Evolutionary conservation across 345 rosid genomes (phyloP), one percentile per base, ranked within the genome.

Genomic region (Nasturtium officinale): DNA sequence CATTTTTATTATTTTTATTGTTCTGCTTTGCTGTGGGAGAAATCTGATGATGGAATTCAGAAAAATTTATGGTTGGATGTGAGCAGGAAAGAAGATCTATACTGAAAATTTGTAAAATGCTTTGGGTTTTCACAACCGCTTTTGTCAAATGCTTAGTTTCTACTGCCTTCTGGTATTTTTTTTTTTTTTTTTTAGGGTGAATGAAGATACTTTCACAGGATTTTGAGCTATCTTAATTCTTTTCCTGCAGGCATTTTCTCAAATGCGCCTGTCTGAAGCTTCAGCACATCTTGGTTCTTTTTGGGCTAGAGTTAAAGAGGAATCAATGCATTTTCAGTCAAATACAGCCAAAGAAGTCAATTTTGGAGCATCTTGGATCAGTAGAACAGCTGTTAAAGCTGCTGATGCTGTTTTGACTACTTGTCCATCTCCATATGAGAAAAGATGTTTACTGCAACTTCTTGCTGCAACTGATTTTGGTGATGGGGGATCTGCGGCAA

Each of bases 371-470:
- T 83, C 87, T 33, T 95, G 97, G 99, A 87, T 87, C 77, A 87
- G 88, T 79, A 83, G 94, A 56, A 90, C 89, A 40, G 99, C 97
- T 64, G 87, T 86, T 71, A 87, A 85, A 83, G 96, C 97, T 83
- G 96, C 97, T 46, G 89, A 89, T 85, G 90, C 96, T 46, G 85
- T 87, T 67, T 86, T 95, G 80, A 84, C 90, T 51, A 86, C 88
- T 72, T 89, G 97, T 81, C 92, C 97, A 65, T 94, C 97, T 65
- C 96, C 99, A 65, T 95, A 95, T 80, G 99, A 95, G 83, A 95
- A 80, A 78, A 83, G 96, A 87, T 91, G 97, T 83, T 85, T 95
- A 73, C 80, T 95, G 54, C 88, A 95, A 76, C 90, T 95, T 64
- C 97, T 95, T 80, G 86, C 96, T 64, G 87, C 89, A 43, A 85